Conservation (phyloP, 139 green algal species). For the Tetraselmis chui region DNA sequence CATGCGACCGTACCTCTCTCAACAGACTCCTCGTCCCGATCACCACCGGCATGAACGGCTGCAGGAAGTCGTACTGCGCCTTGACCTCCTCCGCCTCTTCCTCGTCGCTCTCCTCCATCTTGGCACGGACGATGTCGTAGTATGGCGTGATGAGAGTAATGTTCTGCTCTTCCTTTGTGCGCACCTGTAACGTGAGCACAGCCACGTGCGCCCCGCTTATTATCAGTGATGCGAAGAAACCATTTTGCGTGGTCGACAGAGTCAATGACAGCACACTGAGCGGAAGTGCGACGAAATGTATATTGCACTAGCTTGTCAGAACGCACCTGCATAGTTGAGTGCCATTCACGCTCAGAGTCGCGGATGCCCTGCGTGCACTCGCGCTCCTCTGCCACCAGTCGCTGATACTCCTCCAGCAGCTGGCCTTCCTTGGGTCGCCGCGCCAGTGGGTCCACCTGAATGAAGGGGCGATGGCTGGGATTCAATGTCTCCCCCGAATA, state of each 20-base stretch:
- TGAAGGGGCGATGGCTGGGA: too few relatives aligned
- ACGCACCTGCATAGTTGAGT: neutral
- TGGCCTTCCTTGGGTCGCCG: slow-evolving; percentile 25
- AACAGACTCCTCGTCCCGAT: slow-evolving; percentile 43
- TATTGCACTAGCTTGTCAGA: too few relatives aligned
- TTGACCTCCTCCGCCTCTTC: slow-evolving; percentile 43
- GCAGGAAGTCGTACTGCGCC: slow-evolving; percentile 62
- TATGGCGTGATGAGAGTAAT: slow-evolving; percentile 68
- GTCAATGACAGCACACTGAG: too few relatives aligned
- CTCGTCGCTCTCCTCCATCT: slow-evolving; percentile 60
- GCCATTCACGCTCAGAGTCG: neutral
- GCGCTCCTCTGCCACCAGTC: slow-evolving; percentile 56
- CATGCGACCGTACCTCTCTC: slow-evolving; percentile 29
- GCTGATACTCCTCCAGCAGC: slow-evolving; percentile 67
- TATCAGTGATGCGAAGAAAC: too few relatives aligned
- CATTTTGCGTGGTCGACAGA: too few relatives aligned
- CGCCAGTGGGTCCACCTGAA: slow-evolving; percentile 60
- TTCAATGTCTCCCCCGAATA: too few relatives aligned
- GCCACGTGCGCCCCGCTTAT: too few relatives aligned
- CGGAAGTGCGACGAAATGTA: too few relatives aligned
- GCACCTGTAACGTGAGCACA: too few relatives aligned
- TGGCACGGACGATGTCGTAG: slow-evolving; percentile 66
- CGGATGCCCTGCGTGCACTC: slow-evolving; percentile 48
- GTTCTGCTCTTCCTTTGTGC: slow-evolving; percentile 57
- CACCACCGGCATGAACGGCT: slow-evolving; percentile 68